Evolutionary conservation across 768 basidiomycete genomes (phyloP), one percentile per base, ranked within the genome.

Genomic region (Russula virescens): DNA sequence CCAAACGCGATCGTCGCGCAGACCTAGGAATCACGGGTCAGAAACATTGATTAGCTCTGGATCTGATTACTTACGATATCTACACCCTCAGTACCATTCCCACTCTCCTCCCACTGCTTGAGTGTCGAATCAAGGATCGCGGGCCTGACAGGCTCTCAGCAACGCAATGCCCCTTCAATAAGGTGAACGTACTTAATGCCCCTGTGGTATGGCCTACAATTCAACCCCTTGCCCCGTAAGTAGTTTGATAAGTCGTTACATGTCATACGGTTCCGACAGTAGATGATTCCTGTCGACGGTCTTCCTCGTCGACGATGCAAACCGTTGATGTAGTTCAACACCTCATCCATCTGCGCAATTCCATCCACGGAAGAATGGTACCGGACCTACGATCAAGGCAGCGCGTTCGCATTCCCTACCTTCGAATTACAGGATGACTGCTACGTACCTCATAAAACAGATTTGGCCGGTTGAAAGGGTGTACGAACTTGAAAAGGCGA

Each of bases 1-100:
- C 91, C 91, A 67, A 93, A 94, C 5, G 91, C 91, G 54, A 93
- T 82, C 0, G 89, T 90, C 11, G 88, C 88, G 26, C 88, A 84
- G 47, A 89, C 86, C 86, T 88, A 46, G 14, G 40, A 35, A 16
- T 31, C 52, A 23, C n/a, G 9, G 26, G 21, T 28, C 14, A 6
- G 28, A 38, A 18, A 16, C 5, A 26, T 21, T n/a, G 25, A 21
- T 16, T 26, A 35, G 4, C 14, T 11, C 18, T n/a, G 23, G 26
- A n/a, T 31, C 16, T 16, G 38, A 49, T 2, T 13, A 72, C 85
- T 62, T 65, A 87, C 88, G 25, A 91, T 79, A 60, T 91, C 88
- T 3, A 87, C 77, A 25, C 79, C 81, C 21, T 78, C 80, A 23
- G 77, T 75, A 13, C 80, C 83, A 7, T 72, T 68, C 10, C 83